Evolutionary conservation across 2,329 filamentous ascomycete genomes (phyloP).

Genomic region (Acephala macrosclerotiorum): DNA sequence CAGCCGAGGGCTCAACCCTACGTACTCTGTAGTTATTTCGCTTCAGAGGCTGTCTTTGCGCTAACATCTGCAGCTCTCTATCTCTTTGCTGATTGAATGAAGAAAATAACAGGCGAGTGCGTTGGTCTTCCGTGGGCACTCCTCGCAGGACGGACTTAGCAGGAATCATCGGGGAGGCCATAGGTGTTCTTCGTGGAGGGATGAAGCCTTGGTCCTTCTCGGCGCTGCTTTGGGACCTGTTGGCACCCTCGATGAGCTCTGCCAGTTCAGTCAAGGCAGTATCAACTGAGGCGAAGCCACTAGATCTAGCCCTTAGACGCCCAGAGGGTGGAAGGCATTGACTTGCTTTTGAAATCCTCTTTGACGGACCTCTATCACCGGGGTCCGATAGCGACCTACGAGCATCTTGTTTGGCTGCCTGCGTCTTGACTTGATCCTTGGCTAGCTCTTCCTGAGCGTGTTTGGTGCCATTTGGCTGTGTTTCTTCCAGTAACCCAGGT

Average conservation of each 20-base stretch:
- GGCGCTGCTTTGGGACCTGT: slow-evolving; percentile 17
- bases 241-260: slow-evolving; percentile 25
- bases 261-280: slow-evolving; percentile 30
- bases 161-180: slow-evolving; percentile 34
- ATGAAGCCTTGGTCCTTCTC: not conserved
- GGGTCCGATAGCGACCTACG: not conserved
- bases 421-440: not conserved
- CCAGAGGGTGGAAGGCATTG: slow-evolving; percentile 13
- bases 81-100: slow-evolving; percentile 21
- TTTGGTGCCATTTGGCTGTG: not conserved
- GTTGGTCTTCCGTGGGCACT: slow-evolving; percentile 9
- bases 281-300: slow-evolving; percentile 28
- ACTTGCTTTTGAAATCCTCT: not conserved
- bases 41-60: slow-evolving; percentile 18
- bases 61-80: slow-evolving; percentile 9
- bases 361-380: not conserved
- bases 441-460: not conserved
- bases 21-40: slow-evolving; percentile 18
- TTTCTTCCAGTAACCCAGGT: not conserved
- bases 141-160: slow-evolving; percentile 20
- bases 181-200: slow-evolving; percentile 24
- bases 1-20: slow-evolving; percentile 13
- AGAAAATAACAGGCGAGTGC: slow-evolving; percentile 22
- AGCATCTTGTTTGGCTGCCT: not conserved
- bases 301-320: slow-evolving; percentile 23